These are phyloP conservation scores for Mycena haematopus DNA, from an alignment of 768 basidiomycete genomes.

Conservation along the genomic window DNA sequence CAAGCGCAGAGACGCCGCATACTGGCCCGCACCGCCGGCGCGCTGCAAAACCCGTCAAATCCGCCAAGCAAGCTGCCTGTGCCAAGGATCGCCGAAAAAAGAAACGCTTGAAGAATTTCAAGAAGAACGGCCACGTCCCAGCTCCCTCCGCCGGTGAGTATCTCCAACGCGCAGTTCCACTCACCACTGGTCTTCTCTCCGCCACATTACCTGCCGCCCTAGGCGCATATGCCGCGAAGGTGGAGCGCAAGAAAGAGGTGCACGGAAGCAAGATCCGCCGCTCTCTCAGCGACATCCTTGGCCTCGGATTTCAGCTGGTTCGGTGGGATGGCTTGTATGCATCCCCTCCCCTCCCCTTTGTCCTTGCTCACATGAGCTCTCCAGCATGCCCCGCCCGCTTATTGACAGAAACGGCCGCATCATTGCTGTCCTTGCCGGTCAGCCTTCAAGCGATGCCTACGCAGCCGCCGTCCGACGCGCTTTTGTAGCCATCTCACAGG, in stretches of 20 bases:
- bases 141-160: not conserved
- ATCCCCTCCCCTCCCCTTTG: not conserved
- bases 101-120: no score
- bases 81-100: no score
- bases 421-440: slow-evolving; percentile 17
- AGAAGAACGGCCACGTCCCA: not conserved
- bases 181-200: not conserved
- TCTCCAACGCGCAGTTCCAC: not conserved
- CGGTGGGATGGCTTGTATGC: slow-evolving; percentile 7
- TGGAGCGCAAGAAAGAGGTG: not conserved
- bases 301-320: not conserved
- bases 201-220: not conserved
- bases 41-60: no score
- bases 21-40: no score
- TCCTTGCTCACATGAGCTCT: not conserved
- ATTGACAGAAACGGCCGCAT: slow-evolving; percentile 17
- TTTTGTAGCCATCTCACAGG: not conserved
- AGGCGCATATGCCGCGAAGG: slow-evolving; percentile 3
- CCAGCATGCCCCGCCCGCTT: slow-evolving; percentile 10
- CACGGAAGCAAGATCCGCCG: not conserved
- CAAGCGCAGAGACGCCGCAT: no score
- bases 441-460: not conserved
- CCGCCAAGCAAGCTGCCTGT: no score
- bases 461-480: not conserved
- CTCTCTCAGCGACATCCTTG: not conserved